A percentile compares a stretch with the other conserved stretches of the same genome.
These are phyloP conservation scores for Lichtheimia corymbifera DNA, from an alignment of 371 early-diverging fungal species.

Conservation along the genomic window DNA sequence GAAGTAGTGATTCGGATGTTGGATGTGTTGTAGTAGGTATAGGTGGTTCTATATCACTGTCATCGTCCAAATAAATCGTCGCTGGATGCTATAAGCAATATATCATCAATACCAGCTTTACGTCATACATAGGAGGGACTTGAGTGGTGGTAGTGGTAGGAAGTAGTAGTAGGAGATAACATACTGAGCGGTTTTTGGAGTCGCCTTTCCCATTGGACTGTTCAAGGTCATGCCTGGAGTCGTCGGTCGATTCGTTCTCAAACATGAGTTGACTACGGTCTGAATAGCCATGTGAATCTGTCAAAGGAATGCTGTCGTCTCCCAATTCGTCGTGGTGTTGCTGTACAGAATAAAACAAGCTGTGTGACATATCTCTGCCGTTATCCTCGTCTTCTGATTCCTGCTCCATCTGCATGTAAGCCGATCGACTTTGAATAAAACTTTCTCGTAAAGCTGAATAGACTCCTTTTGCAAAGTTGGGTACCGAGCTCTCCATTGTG, in stretches of 20 bases:
- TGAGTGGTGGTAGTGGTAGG: neutral
- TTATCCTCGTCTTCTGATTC: slow-evolving; percentile 47
- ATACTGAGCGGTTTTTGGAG: slow-evolving; percentile 32
- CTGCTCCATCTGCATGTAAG: slow-evolving; percentile 44
- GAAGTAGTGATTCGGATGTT: slow-evolving; percentile 43
- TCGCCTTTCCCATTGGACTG: slow-evolving; percentile 13
- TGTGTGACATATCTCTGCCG: slow-evolving; percentile 27
- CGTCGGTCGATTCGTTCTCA: slow-evolving; percentile 25
- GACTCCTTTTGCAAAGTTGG: slow-evolving; percentile 17
- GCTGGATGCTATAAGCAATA: slow-evolving; percentile 51
- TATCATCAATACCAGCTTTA: neutral
- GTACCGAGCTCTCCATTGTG: slow-evolving; percentile 13
- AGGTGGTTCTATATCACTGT: slow-evolving; percentile 14
- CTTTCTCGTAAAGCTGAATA: slow-evolving; percentile 29
- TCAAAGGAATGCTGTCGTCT: slow-evolving; percentile 47
- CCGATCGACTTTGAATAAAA: slow-evolving; percentile 27
- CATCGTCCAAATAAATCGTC: slow-evolving; percentile 53
- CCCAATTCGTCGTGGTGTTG: slow-evolving; percentile 24
- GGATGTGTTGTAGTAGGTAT: slow-evolving; percentile 18
- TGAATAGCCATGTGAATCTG: slow-evolving; percentile 44
- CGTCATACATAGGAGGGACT: neutral
- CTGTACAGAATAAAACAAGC: slow-evolving; percentile 44
- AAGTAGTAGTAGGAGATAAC: slow-evolving; percentile 6
- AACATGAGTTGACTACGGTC: slow-evolving; percentile 48
- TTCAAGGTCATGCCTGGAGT: slow-evolving; percentile 3